Evolutionary conservation across 106 monocot genomes (phyloP).

Genomic region (Dendrobium chrysotoxum): DNA sequence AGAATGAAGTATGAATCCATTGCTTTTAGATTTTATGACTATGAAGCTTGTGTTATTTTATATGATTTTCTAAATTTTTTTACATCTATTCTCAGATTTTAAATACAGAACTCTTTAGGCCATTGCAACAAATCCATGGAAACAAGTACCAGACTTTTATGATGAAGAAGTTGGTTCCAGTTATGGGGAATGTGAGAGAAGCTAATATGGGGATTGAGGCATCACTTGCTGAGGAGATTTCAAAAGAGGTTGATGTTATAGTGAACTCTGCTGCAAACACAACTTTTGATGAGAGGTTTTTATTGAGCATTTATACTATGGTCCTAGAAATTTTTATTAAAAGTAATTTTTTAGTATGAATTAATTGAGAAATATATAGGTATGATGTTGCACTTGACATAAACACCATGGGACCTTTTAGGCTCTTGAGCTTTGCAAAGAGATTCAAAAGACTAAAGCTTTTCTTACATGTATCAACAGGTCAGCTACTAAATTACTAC

Average conservation of each 20-base stretch:
- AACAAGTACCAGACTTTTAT: slow-evolving; percentile 53
- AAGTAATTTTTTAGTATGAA: neutral
- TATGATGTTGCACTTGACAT: slow-evolving; percentile 89
- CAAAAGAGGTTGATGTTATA: slow-evolving; percentile 65
- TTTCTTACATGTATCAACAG: slow-evolving; percentile 88
- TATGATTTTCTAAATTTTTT: neutral
- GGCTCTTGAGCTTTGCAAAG: slow-evolving; percentile 77
- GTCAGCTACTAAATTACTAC: slow-evolving; percentile 16
- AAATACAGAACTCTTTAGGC: slow-evolving; percentile 56
- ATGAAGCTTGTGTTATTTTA: neutral
- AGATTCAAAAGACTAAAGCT: slow-evolving; percentile 59
- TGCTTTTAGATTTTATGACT: neutral
- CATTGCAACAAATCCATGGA: slow-evolving; percentile 60
- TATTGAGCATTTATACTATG: neutral
- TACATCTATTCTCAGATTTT: slow-evolving; percentile 38
- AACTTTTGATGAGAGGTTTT: slow-evolving; percentile 91
- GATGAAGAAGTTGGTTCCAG: slow-evolving; percentile 70
- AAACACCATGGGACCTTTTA: slow-evolving; percentile 82
- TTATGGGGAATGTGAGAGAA: slow-evolving; percentile 64
- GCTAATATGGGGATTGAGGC: slow-evolving; percentile 53
- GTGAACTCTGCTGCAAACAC: slow-evolving; percentile 91
- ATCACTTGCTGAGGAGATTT: slow-evolving; percentile 44
- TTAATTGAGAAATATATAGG: slow-evolving; percentile 22
- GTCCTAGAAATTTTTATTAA: neutral
- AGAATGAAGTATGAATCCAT: slow-evolving; percentile 51